phyloP scores from a whole-genome alignment of 2,329 filamentous ascomycete genomes.

The Dryadomyces sulphureus region DNA sequence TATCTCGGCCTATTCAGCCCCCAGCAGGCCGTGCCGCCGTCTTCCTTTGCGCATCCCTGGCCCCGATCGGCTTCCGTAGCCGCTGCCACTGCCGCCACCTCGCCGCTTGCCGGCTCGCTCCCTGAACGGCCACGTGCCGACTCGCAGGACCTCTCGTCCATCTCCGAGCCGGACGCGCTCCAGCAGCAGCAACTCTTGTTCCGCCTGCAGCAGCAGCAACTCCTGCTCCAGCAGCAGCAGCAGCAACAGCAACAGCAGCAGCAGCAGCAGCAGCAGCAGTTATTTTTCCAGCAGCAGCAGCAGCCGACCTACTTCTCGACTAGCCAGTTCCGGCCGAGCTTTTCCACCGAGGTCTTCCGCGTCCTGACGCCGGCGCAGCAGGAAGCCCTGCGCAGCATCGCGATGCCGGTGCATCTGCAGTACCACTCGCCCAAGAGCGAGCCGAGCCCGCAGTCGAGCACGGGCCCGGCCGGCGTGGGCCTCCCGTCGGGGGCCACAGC shows the following conservation, averaged over 20 bases:
- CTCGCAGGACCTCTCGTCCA: not conserved
- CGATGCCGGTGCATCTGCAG: constrained; percentile 48
- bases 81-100: constrained; percentile 6
- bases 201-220: constrained; percentile 1
- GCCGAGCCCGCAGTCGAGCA: constrained; percentile 41
- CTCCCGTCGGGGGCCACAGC: constrained; percentile 7
- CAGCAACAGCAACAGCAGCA: constrained; percentile 5
- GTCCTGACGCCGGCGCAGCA: constrained; percentile 42
- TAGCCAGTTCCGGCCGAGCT: constrained; percentile 14
- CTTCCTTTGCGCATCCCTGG: constrained; percentile 17
- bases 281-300: constrained; percentile 19
- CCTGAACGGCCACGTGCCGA: constrained; percentile 18
- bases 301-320: constrained; percentile 12
- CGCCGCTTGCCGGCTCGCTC: constrained; percentile 18
- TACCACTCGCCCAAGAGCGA: constrained; percentile 45
- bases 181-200: not conserved
- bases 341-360: constrained; percentile 20
- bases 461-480: constrained; percentile 26
- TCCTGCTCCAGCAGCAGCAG: constrained; percentile 1
- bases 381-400: constrained; percentile 46
- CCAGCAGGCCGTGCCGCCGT: constrained; percentile 16
- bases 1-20: constrained; percentile 18
- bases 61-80: constrained; percentile 11
- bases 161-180: not conserved
- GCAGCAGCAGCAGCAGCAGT: constrained; percentile 4